A percentile compares a stretch with the other conserved stretches of the same genome.
phyloP scores from a whole-genome alignment of 176 grass and related monocot species.

The Phoenix roebelenii region DNA sequence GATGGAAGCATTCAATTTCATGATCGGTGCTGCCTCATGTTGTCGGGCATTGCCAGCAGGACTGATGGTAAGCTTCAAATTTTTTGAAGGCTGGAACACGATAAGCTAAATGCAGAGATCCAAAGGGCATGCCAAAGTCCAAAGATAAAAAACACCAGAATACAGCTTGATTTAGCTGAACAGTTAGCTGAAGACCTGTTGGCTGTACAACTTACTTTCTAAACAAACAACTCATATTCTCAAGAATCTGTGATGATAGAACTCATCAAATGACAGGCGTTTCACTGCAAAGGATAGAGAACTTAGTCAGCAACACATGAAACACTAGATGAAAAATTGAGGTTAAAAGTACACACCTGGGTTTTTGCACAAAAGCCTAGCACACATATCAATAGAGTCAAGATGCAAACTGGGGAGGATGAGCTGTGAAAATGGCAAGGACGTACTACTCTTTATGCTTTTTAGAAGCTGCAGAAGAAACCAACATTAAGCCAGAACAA shows the following conservation, averaged over 20 bases:
- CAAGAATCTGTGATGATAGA: conserved; percentile 15
- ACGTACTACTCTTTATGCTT: background rate
- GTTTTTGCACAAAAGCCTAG: conserved; percentile 10
- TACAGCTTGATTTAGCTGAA: no score
- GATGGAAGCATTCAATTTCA: no score
- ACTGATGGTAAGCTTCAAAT: no score
- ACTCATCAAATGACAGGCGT: conserved; percentile 11
- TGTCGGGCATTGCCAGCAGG: no score
- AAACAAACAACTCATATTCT: background rate
- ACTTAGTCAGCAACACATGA: background rate
- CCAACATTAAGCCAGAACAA: background rate
- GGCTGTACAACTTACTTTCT: no score
- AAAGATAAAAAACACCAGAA: no score
- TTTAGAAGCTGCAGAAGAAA: conserved; percentile 8
- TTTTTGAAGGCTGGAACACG: no score
- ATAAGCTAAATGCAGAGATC: no score
- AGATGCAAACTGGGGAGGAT: conserved; percentile 3
- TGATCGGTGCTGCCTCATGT: no score
- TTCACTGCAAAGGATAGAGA: background rate
- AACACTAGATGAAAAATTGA: no score
- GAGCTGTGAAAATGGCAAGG: conserved; percentile 10
- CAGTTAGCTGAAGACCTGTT: no score
- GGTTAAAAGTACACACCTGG: conserved; percentile 5
- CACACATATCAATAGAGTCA: conserved; percentile 9
- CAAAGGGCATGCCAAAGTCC: no score